Base-by-base conservation (phyloP, 805 yeast species). In the Kazachstania taianensis region DNA sequence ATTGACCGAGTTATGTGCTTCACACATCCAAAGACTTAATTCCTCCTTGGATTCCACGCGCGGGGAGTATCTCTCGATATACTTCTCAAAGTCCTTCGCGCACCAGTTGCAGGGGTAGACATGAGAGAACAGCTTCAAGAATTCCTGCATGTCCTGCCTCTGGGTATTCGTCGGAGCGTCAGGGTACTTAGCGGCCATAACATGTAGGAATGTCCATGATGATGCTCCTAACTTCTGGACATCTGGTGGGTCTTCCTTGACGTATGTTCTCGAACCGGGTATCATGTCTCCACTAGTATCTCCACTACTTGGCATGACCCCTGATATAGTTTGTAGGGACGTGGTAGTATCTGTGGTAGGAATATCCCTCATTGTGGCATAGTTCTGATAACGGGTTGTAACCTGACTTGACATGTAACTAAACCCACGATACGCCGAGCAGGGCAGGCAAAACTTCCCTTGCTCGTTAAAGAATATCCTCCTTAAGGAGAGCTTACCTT, bases 91-190 rank as follows among this genome's bases (percentile, higher is more conserved):
- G 55, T 89, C 98, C 24, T 72, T 71, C 0, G 94, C 96, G 63
- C 98, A 92, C 64, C 75, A 78, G 81, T 92, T 80, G 59, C 98
- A 92, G 4, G 98, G 98, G 52, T 89, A 92, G 19, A 89, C 66
- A 42, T 75, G 74, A 3, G 94, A 75, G 50, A 92, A 84, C 2
- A 82, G 62, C 3, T 61, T 62, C 35, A 92, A 55, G 46, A 92
- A 87, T 34, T 73, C 72, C 32, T 61, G 62, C 78, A 89, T 72
- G 40, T 85, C 94, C 4, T 57, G 45, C 59, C 87, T 89, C 48
- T 86, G 75, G 17, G 62, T 59, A 3, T 49, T 49, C 2, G 72
- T 52, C 2, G 98, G 94, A n/a, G 31, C 15, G 20, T 67, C 77
- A 0, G 98, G 97, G 50, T 85, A 92, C 14, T 73, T 73, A 0